phyloP scores from a whole-genome alignment of 257 asterid species.

The Echium plantagineum region DNA sequence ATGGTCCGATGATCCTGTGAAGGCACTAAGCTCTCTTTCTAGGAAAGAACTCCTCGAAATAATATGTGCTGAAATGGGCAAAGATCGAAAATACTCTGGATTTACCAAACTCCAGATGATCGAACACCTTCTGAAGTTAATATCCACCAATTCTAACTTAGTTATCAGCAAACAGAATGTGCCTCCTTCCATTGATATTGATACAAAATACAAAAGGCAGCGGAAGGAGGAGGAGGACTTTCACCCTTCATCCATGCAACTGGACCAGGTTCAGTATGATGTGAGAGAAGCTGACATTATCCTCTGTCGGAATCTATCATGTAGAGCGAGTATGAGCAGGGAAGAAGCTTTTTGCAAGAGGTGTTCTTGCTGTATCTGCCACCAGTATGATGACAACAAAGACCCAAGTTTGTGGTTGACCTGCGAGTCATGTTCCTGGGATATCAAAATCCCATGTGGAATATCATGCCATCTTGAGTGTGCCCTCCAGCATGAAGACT shows the following conservation, averaged over 20 bases:
- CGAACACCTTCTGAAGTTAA: conserved; percentile 45
- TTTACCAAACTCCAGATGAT: conserved; percentile 50
- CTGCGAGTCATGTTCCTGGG: conserved; percentile 53
- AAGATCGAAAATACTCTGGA: conserved; percentile 57
- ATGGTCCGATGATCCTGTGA: conserved; percentile 51
- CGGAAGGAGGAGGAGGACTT: conserved; percentile 26
- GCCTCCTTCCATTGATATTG: conserved; percentile 23
- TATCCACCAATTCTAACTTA: conserved; percentile 31
- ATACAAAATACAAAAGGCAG: conserved; percentile 42
- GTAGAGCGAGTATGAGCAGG: conserved; percentile 50
- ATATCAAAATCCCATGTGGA: conserved; percentile 47
- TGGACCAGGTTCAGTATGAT: conserved; percentile 22
- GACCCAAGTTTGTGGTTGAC: conserved; percentile 78
- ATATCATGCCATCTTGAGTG: conserved; percentile 85
- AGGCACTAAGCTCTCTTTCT: conserved; percentile 49
- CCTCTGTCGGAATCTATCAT: conserved; percentile 56
- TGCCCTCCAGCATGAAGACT: conserved; percentile 47
- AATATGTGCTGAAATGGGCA: conserved; percentile 66
- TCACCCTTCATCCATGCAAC: conserved; percentile 8
- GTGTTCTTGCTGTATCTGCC: conserved; percentile 78
- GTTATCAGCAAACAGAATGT: conserved; percentile 13
- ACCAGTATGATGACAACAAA: conserved; percentile 66
- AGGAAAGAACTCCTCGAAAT: conserved; percentile 59
- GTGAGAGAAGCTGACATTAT: conserved; percentile 19
- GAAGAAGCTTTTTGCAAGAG: conserved; percentile 57